These are phyloP conservation scores for Coemansia aciculifera DNA, from an alignment of 192 early-diverging fungal species.

Conservation along the genomic window DNA sequence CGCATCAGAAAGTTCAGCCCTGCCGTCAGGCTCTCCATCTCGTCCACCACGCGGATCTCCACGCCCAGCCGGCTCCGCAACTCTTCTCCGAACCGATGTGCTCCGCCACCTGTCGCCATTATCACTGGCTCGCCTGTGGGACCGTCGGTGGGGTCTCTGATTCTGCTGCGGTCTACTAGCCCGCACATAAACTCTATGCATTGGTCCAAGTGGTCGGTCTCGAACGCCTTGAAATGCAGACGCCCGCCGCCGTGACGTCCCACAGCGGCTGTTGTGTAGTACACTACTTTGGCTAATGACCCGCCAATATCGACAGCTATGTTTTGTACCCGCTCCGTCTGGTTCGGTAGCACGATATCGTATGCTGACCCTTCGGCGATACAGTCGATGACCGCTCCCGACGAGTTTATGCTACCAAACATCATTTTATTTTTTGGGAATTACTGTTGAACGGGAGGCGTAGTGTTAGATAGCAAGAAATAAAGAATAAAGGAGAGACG, in stretches of 20 bases:
- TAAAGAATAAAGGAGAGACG: not conserved
- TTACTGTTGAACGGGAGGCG: not conserved
- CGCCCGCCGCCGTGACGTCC: constrained; percentile 64
- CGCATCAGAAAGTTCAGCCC: constrained; percentile 91
- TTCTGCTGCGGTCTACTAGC: constrained; percentile 54
- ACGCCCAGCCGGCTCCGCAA: constrained; percentile 69
- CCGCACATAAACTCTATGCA: constrained; percentile 81
- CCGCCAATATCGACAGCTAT: constrained; percentile 91
- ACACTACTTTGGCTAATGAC: constrained; percentile 75
- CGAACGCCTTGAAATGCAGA: constrained; percentile 90
- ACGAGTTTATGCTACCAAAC: constrained; percentile 53
- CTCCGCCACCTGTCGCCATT: constrained; percentile 87
- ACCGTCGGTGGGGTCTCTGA: not conserved
- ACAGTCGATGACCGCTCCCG: constrained; percentile 40
- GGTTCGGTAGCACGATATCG: constrained; percentile 89
- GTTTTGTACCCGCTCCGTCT: constrained; percentile 76
- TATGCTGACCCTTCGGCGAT: constrained; percentile 43
- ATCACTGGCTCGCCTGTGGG: constrained; percentile 51
- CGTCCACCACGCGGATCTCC: constrained; percentile 81
- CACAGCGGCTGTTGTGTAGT: constrained; percentile 54
- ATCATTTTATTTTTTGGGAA: constrained; percentile 21
- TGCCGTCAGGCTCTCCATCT: constrained; percentile 85
- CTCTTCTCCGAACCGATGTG: constrained; percentile 73
- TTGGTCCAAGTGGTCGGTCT: constrained; percentile 88
- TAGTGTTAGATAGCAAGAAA: not conserved